Evolutionary conservation across 768 basidiomycete genomes (phyloP), one percentile per base, ranked within the genome.

Genomic region (Trametes villosa): DNA sequence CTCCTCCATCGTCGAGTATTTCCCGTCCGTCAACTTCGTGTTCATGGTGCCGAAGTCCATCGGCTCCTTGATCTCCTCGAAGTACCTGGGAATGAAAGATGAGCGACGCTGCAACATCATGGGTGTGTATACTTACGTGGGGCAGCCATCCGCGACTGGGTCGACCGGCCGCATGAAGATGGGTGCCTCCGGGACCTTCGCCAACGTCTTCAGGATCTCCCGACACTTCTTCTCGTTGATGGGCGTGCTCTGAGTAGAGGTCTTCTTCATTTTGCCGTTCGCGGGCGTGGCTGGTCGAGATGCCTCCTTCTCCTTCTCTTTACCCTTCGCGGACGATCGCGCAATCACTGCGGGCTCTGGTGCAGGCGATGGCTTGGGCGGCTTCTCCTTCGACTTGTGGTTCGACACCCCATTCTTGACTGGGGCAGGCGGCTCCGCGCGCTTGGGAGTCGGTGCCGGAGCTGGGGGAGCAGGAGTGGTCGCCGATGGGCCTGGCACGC

Each of bases 11-110:
- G 84, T 88, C 13, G 76, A 65, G 71, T 98, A 99, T 67, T 83
- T 78, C 49, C 81, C 83, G 52, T 83, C 77, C 38, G 81, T 79
- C 60, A 97, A 76, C 69, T 91, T 93, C 38, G 79, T 76, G 15
- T 73, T 72, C 65, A 97, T 91, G 2, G 96, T 96, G 9, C 85
- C 85, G 53, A 98, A 87, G 75, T 98, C 95, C 96, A 98, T 98
- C 7, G 96, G 96, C 65, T 90, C 77, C 60, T 84, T 76, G 70
- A 98, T 96, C 75, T 98, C 96, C 5, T 96, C 86, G 62, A 91
- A 86, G 73, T 98, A 98, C 20, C 94, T 97, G 67, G 42, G 3
- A 7, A 26, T 4, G 9, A 45, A 12, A 22, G 7, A 26, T 45
- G 20, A 45, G 22, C 3, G 22, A 13, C 9, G n/a, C 4, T 4